Base-by-base conservation (phyloP, 2,329 filamentous ascomycete species). In the Neofusicoccum sp. region DNA sequence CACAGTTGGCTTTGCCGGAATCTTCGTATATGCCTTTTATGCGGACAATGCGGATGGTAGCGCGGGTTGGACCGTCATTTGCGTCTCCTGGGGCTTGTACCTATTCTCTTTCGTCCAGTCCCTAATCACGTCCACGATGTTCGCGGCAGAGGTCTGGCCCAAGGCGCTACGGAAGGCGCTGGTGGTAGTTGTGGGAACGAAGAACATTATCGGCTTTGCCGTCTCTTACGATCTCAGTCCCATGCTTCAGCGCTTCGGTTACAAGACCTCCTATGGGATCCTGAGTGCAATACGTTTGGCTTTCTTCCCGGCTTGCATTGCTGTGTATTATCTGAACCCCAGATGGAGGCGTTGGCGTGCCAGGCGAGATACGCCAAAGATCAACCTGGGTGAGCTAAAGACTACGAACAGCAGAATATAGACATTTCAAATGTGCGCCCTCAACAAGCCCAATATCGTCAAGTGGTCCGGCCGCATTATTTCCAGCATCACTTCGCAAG, bases 141-240 rank as follows among this genome's bases (percentile, higher is more conserved):
- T 74, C 56, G 70, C 69, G 2, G 63, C 66, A 3, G 69, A 69
- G 57, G 67, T 66, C 3, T 67, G 63, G 65, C 56, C 65, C 60
- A 59, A 72, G 65, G 64, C 68, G 62, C 60, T 71, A 0, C 71
- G 71, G 4, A 69, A 71, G 6, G 72, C 72, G 3, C 49, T 75
- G 34, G 71, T 75, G 6, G 65, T 69, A 9, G 71, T 74, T 6
- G 67, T 73, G 1, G 72, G 71, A 4, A 64, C 66, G 47, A 73
- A 74, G 65, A 74, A 75, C 59, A 68, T 74, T 14, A 65, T 75
- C 28, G 68, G 68, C 1, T 75, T 75, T 44, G 72, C 68, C 9
- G 69, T 70, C 14, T 64, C 68, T 1, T 73, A 69, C 16, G 72
- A 69, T 0, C 64, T 75, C 26, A 69, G 65, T 7, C 72, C 71